These are phyloP conservation scores for Sequoia sempervirens DNA, from an alignment of 75 land plant species.

Conservation along the genomic window DNA sequence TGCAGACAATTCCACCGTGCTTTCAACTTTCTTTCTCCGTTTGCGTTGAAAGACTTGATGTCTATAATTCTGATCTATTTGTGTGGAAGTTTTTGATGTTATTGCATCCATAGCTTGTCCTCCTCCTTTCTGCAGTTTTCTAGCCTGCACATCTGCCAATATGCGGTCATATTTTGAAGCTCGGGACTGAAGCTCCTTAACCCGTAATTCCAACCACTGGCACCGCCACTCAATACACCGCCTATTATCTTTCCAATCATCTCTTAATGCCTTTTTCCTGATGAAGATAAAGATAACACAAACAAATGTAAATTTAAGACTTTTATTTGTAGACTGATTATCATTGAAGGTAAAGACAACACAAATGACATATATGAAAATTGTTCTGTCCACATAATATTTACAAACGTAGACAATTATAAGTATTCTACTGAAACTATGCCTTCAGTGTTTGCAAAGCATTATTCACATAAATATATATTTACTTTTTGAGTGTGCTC, in stretches of 20 bases:
- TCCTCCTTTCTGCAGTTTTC: constrained; percentile 13
- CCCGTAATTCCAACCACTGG: constrained; percentile 34
- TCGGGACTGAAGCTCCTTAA: constrained; percentile 21
- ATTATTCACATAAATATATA: not conserved
- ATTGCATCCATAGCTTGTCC: not conserved
- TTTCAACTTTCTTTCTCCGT: constrained; percentile 30
- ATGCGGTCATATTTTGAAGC: constrained; percentile 20
- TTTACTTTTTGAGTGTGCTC: not conserved
- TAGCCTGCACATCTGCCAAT: constrained; percentile 7
- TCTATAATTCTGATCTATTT: not conserved
- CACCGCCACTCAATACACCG: constrained; percentile 49
- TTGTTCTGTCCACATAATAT: not conserved
- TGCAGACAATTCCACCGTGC: constrained; percentile 15
- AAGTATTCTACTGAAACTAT: not conserved
- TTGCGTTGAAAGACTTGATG: constrained; percentile 21
- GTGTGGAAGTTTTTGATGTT: constrained; percentile 3
- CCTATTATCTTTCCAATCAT: constrained; percentile 38
- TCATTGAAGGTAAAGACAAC: not conserved
- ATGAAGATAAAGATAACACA: constrained; percentile 8
- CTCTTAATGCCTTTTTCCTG: constrained; percentile 36
- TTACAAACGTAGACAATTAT: not conserved
- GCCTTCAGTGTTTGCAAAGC: not conserved
- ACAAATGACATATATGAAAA: not conserved
- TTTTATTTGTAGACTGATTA: not conserved
- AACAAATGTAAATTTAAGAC: no score